Base-by-base conservation (phyloP, 2,329 filamentous ascomycete genomes). In the Fusarium stilboides region DNA sequence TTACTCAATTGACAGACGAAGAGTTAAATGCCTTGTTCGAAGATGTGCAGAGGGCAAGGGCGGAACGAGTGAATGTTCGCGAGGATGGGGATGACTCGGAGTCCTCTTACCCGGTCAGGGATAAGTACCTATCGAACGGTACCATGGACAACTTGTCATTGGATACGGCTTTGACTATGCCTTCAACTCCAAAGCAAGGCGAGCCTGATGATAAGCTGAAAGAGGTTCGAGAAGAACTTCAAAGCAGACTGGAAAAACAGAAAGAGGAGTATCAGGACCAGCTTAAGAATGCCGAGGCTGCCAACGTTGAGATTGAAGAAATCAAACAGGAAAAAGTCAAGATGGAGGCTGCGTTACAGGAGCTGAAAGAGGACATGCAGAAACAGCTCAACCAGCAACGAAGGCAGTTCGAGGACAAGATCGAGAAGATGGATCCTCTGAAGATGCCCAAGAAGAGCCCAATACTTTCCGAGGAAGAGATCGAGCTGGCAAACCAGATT, bases 111-210 rank as follows among this genome's bases (percentile, higher is more conserved):
- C 91, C 94, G 3, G 85, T 94, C 31, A 88, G 96, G 52, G 96
- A 99, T 74, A 98, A 98, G 76, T 98, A 98, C 79, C 88, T 97
- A 83, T 98, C 94, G 4, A 96, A 92, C 57, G 95, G 95, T 3
- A 98, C 95, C 0, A 86, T 98, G 54, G 96, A 99, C 80, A 98
- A 97, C 77, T 96, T 98, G 75, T 98, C 95, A 3, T 85, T 99
- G 17, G 96, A 99, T 77, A 99, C 96, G 2, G 92, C 91, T 14
- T 85, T 99, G 51, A 99, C 96, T 0, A 94, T 98, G 86, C 96
- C 96, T 3, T 97, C 94, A 0, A 98, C 95, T 0, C 96, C 96
- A 4, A 92, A 89, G 64, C 90, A 92, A 63, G 88, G 87, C 24
- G 93, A 94, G 57, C 88, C 90, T 1, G 94, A 95, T 47, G 91